Evolutionary conservation across 2,329 filamentous ascomycete species (phyloP).

Genomic region (Magnaporthales sp.): DNA sequence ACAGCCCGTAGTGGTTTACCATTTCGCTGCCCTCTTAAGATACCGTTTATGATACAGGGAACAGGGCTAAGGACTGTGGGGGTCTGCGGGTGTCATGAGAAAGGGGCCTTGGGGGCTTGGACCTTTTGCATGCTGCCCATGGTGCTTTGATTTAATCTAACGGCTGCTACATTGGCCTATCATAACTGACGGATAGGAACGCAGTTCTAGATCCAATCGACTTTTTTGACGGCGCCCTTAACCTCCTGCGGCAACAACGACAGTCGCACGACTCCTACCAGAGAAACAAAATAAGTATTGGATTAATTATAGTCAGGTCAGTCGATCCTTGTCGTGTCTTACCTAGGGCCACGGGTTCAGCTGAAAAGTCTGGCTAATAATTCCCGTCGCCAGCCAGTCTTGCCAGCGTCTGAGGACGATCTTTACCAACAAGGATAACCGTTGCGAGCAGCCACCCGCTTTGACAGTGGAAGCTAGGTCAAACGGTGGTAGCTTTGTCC

Average conservation of each 20-base stretch:
- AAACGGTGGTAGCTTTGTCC: background rate
- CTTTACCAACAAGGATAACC: background rate
- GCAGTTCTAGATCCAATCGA: background rate
- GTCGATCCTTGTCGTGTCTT: background rate
- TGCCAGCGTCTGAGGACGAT: background rate
- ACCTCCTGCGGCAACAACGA: background rate
- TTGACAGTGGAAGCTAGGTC: background rate
- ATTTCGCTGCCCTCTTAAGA: background rate
- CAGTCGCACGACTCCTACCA: background rate
- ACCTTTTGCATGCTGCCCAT: background rate
- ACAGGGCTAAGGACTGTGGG: background rate
- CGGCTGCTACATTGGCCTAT: background rate
- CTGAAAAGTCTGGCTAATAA: background rate
- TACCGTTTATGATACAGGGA: background rate
- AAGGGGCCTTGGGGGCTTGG: background rate
- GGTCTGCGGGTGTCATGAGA: background rate
- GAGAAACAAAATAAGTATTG: background rate
- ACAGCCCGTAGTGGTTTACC: background rate
- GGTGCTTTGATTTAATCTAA: constrained; percentile 1
- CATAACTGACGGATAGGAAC: background rate
- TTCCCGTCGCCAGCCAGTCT: background rate
- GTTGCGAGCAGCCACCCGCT: background rate
- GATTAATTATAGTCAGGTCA: background rate
- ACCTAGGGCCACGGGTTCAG: background rate
- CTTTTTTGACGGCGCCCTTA: background rate